A percentile compares a stretch with the other conserved stretches of the same genome.
These are phyloP conservation scores for Fraxinus floribunda DNA, from an alignment of 305 asterid genomes.

Conservation along the genomic window DNA sequence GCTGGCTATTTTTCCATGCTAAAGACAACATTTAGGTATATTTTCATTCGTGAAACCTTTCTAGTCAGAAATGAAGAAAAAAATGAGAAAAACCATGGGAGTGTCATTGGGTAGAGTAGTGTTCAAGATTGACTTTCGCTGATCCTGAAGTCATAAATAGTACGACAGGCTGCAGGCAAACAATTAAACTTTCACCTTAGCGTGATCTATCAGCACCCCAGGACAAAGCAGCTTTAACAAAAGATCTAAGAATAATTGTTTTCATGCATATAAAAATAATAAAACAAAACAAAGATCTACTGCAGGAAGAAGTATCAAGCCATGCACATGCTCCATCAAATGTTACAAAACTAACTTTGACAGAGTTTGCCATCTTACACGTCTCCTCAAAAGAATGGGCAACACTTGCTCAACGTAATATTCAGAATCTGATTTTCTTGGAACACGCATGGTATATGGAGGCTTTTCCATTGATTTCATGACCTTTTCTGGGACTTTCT, in stretches of 20 bases:
- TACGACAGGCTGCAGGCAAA: constrained; percentile 12
- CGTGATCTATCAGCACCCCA: constrained; percentile 15
- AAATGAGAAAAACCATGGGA: neutral
- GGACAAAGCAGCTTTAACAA: constrained; percentile 1
- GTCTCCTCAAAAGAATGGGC: constrained; percentile 88
- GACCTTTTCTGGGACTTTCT: constrained; percentile 93
- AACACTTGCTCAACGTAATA: constrained; percentile 94
- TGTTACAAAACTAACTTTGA: constrained; percentile 22
- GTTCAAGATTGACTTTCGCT: constrained; percentile 1
- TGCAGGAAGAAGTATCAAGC: constrained; percentile 5
- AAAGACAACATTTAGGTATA: neutral
- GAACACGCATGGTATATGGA: constrained; percentile 99
- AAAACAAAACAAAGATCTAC: neutral
- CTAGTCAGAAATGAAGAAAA: neutral
- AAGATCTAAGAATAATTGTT: constrained; percentile 7
- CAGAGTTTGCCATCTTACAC: constrained; percentile 49
- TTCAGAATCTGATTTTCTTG: constrained; percentile 96
- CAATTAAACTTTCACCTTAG: constrained; percentile 13
- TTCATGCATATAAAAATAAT: constrained; percentile 14
- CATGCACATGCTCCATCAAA: neutral
- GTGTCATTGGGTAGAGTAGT: neutral
- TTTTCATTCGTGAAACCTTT: neutral
- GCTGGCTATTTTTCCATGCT: neutral
- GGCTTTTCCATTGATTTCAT: constrained; percentile 99
- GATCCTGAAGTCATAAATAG: constrained; percentile 12